Evolutionary conservation across 2,329 filamentous ascomycete genomes (phyloP), one percentile per base, ranked within the genome.

Genomic region (Colletotrichum phormii): DNA sequence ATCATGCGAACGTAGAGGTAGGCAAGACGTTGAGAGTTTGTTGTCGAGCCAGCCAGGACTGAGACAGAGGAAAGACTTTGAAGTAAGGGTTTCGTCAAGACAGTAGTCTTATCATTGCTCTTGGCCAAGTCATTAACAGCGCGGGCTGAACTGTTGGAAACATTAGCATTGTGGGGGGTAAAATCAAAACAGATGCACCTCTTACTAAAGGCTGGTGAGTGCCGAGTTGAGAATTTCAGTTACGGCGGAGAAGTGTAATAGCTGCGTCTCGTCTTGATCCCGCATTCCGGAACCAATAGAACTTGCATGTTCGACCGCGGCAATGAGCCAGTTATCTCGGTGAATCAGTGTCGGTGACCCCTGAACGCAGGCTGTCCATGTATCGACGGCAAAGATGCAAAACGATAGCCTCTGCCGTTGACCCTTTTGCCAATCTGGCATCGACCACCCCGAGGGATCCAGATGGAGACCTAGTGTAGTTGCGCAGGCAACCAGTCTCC

Each of bases 381-480:
- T 76, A 33, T 77, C 76, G 5, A 66, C 64, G 3, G 64, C 68
- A 31, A 72, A 76, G 6, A 77, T 66, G 12, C 58, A 22, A 29
- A 75, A 76, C 0, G 76, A 75, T 1, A 76, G 67, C 15, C 76
- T 65, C 1, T 67, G 71, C 4, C 75, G 53, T 11, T 75, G 70
- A 18, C 69, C 35, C 29, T 69, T 74, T 53, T 76, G 73, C 35
- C 51, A 53, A 5, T 59, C 11, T 0, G 74, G 29, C 31, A 77
- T 71, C 12, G 67, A 67, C 76, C 76, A 77, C 12, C 35, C 18
- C 4, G 63, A 64, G 5, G 75, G 71, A 9, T 76, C 67, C 5
- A 76, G 55, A 31, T 77, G 72, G 4, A 77, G 58, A 18, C 75
- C 76, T 4, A 77, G 59, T 15, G 71, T 76, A 0, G 71, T 62